These are phyloP conservation scores for Chlorella sorokiniana DNA, from an alignment of 139 green algal genomes.

Conservation along the genomic window DNA sequence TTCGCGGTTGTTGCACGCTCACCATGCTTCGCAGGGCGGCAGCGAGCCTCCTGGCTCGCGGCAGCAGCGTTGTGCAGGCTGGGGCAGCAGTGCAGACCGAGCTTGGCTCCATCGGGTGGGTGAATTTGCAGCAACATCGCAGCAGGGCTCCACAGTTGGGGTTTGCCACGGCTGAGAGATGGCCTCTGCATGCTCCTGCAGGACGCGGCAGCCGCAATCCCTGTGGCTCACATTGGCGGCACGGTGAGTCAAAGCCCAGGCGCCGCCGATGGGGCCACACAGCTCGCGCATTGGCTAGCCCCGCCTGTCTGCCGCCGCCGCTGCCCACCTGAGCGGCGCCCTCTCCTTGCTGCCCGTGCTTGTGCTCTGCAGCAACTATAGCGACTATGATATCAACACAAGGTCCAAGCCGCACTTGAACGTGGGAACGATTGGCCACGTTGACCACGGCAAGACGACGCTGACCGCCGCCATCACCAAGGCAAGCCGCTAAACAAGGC, in stretches of 20 bases:
- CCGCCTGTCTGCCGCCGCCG: too few relatives aligned
- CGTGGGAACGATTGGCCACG: constrained; percentile 98
- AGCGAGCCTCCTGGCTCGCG: constrained; percentile 1
- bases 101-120: background rate
- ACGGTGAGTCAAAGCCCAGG: background rate
- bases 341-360: too few relatives aligned
- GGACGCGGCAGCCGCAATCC: constrained; percentile 4
- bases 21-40: constrained; percentile 25
- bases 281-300: background rate
- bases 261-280: background rate
- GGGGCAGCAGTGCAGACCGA: constrained; percentile 5
- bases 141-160: background rate
- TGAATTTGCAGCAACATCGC: background rate
- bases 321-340: too few relatives aligned
- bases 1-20: too few relatives aligned
- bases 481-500: constrained; percentile 50
- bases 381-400: constrained; percentile 87
- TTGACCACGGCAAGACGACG: constrained; percentile 99
- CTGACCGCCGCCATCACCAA: constrained; percentile 95
- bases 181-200: background rate
- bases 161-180: constrained; percentile 8
- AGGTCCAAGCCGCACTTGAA: constrained; percentile 48
- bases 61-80: background rate
- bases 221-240: background rate
- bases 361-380: constrained; percentile 14